Evolutionary conservation across 2,329 filamentous ascomycete species (phyloP).

Genomic region (Aspergillus pseudotamarii): DNA sequence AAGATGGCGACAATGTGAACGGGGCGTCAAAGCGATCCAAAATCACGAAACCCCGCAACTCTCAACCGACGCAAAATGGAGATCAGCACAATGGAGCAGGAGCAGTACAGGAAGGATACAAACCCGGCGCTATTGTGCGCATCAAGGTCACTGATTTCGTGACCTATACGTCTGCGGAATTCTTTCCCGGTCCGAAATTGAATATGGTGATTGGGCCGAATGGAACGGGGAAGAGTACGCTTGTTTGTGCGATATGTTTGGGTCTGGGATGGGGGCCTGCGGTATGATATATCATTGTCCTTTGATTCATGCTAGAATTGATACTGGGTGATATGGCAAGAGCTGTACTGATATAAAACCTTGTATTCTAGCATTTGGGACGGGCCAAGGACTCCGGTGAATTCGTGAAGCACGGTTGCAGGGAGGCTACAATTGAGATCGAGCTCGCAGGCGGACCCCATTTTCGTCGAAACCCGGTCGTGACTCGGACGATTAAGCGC

Average conservation of each 20-base stretch:
- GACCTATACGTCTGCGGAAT: constrained; percentile 90
- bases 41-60: not conserved
- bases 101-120: constrained; percentile 29
- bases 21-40: constrained; percentile 3
- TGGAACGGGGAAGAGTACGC: constrained; percentile 93
- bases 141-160: constrained; percentile 89
- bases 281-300: constrained; percentile 38
- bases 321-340: not conserved
- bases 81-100: constrained; percentile 8
- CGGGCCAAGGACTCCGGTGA: constrained; percentile 82
- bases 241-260: constrained; percentile 94
- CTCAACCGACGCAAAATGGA: not conserved
- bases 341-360: not conserved
- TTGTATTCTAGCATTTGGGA: constrained; percentile 65
- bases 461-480: constrained; percentile 65
- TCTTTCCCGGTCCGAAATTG: constrained; percentile 84
- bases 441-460: constrained; percentile 72
- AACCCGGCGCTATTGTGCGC: constrained; percentile 81
- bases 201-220: constrained; percentile 99
- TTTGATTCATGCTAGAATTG: not conserved
- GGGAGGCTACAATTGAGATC: constrained; percentile 81
- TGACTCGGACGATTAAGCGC: constrained; percentile 75
- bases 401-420: constrained; percentile 87
- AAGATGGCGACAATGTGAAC: not conserved
- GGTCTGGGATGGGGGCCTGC: constrained; percentile 81